Evolutionary conservation across 805 yeast species (phyloP), one percentile per base, ranked within the genome.

Genomic region (Yarrowia divulgata): DNA sequence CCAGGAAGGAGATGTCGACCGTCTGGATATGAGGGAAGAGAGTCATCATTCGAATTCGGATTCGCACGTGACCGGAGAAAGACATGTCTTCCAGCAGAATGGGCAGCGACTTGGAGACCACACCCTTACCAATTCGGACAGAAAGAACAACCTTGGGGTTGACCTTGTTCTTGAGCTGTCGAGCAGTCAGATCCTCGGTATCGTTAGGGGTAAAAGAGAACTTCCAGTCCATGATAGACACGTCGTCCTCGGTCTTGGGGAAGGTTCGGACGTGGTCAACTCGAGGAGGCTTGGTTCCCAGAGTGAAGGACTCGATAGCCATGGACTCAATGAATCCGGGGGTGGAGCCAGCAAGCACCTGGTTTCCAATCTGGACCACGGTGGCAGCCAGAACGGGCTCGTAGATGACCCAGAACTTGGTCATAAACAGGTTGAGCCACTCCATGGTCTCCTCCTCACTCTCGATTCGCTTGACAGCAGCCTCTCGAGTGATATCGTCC

Each of bases 141-240:
- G 91, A 91, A 46, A 94, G 85, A 45, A 90, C 88, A 54, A 90
- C 83, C 75, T 86, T 87, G 76, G 93, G 97, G 78, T 93, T 93
- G 52, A 93, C 93, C 73, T 87, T 88, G 77, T 88, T 91, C 76
- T 89, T 91, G 78, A 90, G 78, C 79, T 95, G 98, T 75, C 94
- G 91, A 35, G 88, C 87, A 69, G 92, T 91, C 73, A 92, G 81
- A 78, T 95, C 99, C 50, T 90, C 89, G 63, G 87, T 79, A 48
- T 93, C 90, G 79, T 91, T 92, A n/a, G 99, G 99, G 35, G 91
- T 90, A 81, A 93, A 91, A 0, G 97, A 90, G 54, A 90, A 85
- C 50, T 88, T 90, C 98, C 98, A 94, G 79, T 95, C 99, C 97
- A 95, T 95, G 67, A 96, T 97, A 12, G 94, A 96, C 67, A 95